Conservation (phyloP, 2,329 filamentous ascomycete species). For the Metarhizium humberi region DNA sequence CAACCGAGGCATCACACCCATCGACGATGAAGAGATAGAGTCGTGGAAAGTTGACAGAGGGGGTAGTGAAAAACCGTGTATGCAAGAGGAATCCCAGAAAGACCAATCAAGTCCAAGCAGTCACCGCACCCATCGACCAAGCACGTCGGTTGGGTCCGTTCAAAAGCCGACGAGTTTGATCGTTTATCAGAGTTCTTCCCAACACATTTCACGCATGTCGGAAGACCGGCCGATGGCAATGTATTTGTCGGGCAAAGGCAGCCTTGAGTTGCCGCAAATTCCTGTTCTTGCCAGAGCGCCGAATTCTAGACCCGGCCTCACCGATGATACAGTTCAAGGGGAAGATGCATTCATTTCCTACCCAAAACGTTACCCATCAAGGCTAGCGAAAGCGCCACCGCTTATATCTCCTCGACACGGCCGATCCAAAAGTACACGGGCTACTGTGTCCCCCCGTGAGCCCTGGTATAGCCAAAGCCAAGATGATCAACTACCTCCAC, state of each 20-base stretch:
- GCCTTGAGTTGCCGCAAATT: slow-evolving; percentile 36
- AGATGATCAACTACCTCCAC: slow-evolving; percentile 20
- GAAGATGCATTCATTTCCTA: slow-evolving; percentile 48
- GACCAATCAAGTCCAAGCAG: slow-evolving; percentile 5
- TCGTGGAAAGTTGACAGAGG: slow-evolving; percentile 44
- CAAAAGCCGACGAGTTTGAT: slow-evolving; percentile 45
- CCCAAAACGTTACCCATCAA: slow-evolving; percentile 41
- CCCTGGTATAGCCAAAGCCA: slow-evolving; percentile 27
- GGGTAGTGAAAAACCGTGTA: slow-evolving; percentile 18
- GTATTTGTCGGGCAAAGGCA: slow-evolving; percentile 28
- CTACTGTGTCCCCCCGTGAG: slow-evolving; percentile 29
- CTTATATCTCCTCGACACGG: slow-evolving; percentile 36
- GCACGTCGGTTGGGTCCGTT: slow-evolving; percentile 22
- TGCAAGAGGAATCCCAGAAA: background rate
- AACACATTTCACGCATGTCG: slow-evolving; percentile 12
- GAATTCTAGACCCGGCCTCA: slow-evolving; percentile 52
- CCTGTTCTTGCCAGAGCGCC: slow-evolving; percentile 50
- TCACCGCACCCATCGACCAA: slow-evolving; percentile 16
- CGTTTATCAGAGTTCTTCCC: slow-evolving; percentile 34
- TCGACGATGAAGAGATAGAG: slow-evolving; percentile 56
- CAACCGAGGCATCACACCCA: slow-evolving; percentile 48
- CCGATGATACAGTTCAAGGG: slow-evolving; percentile 51
- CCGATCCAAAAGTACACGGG: slow-evolving; percentile 38
- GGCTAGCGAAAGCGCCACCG: slow-evolving; percentile 36
- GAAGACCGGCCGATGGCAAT: slow-evolving; percentile 20